Evolutionary conservation across 1,284 basidiomycete genomes (phyloP), one percentile per base, ranked within the genome.

Genomic region (Baeospora myosura): DNA sequence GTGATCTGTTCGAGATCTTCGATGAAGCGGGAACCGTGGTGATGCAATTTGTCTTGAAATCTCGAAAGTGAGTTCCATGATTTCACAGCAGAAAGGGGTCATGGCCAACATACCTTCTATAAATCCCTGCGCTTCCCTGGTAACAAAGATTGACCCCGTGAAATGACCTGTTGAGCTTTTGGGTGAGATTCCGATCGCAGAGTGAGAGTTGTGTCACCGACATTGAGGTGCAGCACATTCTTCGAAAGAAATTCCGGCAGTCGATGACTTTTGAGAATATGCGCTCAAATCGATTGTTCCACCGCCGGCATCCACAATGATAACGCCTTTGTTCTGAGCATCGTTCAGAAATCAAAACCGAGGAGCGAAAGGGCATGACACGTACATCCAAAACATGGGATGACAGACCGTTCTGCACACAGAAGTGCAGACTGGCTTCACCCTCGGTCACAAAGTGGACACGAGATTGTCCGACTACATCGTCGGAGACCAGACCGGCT

Each of bases 271-370:
- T 17, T 18, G 8, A 16, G 40, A 23, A 25, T 48, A 48, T 1
- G 59, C 52, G 24, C 57, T 65, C 22, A 65, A 38, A 40, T 66
- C 63, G 4, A 65, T 45, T 2, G 62, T 66, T 38, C 60, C 62
- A 16, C 60, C 58, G 11, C 64, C 64, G n/a, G 64, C 63, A 44
- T 66, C 64, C 8, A 67, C 55, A 16, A 65, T 25, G 40, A 62
- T 53, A 16, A 67, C 43, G 1, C 56, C 55, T 22, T 55, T 29
- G 29, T 37, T 29, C 16, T 34, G 12, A 22, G 12, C 25, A 22
- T 25, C 36, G 10, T 3, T 5, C 4, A 24, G 16, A 22, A 38
- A 22, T 5, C 18, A 17, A 4, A n/a, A 23, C n/a, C 10, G 18
- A 22, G 23, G 10, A n/a, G 12, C 3, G 36, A n/a, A 25, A 18